Evolutionary conservation across 306 rosid species (phyloP).

Genomic region (Amphicarpaea edgeworthii): DNA sequence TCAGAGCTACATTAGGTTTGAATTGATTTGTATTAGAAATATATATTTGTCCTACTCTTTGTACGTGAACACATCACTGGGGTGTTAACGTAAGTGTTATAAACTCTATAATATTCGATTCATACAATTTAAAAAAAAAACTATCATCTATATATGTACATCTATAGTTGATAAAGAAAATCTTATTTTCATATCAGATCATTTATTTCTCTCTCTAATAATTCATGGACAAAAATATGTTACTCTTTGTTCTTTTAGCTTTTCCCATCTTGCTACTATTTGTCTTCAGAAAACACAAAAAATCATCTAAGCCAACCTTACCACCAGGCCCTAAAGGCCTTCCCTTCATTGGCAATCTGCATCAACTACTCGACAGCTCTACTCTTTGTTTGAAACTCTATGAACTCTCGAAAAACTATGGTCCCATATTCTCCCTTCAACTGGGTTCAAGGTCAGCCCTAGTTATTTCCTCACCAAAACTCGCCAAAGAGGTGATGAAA

Average conservation of each 20-base stretch:
- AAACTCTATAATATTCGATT: no score
- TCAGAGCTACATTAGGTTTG: no score
- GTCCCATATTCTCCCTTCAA: constrained; percentile 38
- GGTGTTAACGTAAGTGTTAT: no score
- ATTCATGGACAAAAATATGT: not conserved
- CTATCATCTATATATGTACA: no score
- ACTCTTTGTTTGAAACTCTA: constrained; percentile 1
- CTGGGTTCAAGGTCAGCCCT: constrained; percentile 35
- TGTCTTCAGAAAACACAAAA: constrained; percentile 6
- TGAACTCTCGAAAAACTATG: constrained; percentile 40
- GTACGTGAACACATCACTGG: no score
- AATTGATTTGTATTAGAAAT: no score
- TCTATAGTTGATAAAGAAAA: no score
- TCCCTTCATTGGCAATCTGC: constrained; percentile 45
- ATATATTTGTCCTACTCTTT: no score
- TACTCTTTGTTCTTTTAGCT: not conserved
- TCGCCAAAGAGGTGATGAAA: constrained; percentile 33
- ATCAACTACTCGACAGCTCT: constrained; percentile 32
- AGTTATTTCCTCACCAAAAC: constrained; percentile 39
- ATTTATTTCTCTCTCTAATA: constrained; percentile 48
- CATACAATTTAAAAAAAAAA: no score
- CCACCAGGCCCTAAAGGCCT: constrained; percentile 49
- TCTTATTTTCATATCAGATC: no score
- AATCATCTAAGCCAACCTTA: not conserved
- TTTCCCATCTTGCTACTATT: constrained; percentile 20